phyloP scores from a whole-genome alignment of 2,329 filamentous ascomycete genomes.

The Aspergillus cejpii region DNA sequence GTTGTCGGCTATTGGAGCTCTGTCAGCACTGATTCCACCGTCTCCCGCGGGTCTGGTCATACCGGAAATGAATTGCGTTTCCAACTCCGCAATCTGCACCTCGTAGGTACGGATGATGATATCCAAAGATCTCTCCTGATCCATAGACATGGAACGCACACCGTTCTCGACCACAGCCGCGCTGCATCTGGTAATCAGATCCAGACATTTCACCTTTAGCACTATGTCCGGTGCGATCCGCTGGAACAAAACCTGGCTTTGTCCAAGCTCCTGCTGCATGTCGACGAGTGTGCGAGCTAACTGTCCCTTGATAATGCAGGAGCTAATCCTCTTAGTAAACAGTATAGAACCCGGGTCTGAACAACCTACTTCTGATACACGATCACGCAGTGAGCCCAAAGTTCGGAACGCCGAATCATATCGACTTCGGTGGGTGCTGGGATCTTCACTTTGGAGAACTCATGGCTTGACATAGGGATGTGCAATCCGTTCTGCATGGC shows the following conservation, averaged over 20 bases:
- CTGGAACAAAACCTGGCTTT: conserved; percentile 30
- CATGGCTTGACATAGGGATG: conserved; percentile 39
- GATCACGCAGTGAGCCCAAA: conserved; percentile 39
- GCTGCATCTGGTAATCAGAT: conserved; percentile 33
- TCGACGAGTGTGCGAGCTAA: conserved; percentile 30
- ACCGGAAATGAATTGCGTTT: conserved; percentile 30
- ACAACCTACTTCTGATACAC: conserved; percentile 35
- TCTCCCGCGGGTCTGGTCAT: not conserved
- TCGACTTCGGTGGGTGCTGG: conserved; percentile 30
- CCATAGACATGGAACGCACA: conserved; percentile 32
- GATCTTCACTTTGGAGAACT: conserved; percentile 34
- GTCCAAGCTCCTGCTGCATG: conserved; percentile 32
- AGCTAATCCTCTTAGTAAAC: conserved; percentile 17
- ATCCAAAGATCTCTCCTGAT: conserved; percentile 37
- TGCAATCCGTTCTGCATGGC: conserved; percentile 42
- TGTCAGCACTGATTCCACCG: not conserved
- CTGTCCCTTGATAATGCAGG: conserved; percentile 36
- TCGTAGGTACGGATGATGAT: conserved; percentile 35
- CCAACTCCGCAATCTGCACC: conserved; percentile 32
- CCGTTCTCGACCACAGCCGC: conserved; percentile 35
- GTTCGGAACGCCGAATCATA: conserved; percentile 32
- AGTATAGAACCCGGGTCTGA: not conserved
- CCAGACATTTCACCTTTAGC: conserved; percentile 36
- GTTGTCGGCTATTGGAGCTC: conserved; percentile 26
- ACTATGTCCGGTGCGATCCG: conserved; percentile 30